Conservation (phyloP, 2,329 filamentous ascomycete species). For the Lachnellula suecica region DNA sequence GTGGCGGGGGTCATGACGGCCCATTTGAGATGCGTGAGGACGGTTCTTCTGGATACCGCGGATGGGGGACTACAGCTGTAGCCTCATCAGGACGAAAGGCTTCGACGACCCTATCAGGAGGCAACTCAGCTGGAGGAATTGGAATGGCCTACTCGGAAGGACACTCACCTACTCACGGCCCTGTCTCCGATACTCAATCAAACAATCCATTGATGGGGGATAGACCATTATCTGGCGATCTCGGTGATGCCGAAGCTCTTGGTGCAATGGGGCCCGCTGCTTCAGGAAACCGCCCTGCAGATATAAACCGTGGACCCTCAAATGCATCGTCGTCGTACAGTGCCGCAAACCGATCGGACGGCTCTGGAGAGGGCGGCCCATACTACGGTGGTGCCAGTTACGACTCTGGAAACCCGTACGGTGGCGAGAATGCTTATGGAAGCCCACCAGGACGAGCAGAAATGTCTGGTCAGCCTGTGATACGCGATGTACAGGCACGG, state of each 20-base stretch:
- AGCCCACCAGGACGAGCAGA: constrained; percentile 40
- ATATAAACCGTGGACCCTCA: constrained; percentile 85
- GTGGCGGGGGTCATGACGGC: constrained; percentile 43
- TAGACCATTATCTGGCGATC: constrained; percentile 58
- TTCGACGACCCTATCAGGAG: constrained; percentile 85
- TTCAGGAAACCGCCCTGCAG: constrained; percentile 62
- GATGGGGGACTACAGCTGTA: constrained; percentile 80
- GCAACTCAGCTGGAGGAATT: constrained; percentile 50
- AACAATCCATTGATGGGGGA: constrained; percentile 62
- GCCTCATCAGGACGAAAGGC: constrained; percentile 76
- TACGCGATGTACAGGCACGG: constrained; percentile 87
- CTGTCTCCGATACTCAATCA: constrained; percentile 69
- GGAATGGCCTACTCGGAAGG: constrained; percentile 72
- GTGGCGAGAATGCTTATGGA: constrained; percentile 39
- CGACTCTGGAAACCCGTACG: constrained; percentile 55
- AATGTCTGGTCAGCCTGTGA: constrained; percentile 68
- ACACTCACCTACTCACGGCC: constrained; percentile 64
- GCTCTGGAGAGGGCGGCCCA: constrained; percentile 52
- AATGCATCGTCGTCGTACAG: constrained; percentile 98
- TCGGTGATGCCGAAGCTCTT: constrained; percentile 75
- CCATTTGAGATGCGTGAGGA: constrained; percentile 78
- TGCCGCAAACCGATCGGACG: constrained; percentile 72
- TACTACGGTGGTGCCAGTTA: constrained; percentile 58
- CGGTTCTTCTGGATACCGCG: constrained; percentile 77
- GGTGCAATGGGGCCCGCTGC: constrained; percentile 77